phyloP scores from a whole-genome alignment of 345 rosid genomes.

The Bruguiera gymnorhiza region DNA sequence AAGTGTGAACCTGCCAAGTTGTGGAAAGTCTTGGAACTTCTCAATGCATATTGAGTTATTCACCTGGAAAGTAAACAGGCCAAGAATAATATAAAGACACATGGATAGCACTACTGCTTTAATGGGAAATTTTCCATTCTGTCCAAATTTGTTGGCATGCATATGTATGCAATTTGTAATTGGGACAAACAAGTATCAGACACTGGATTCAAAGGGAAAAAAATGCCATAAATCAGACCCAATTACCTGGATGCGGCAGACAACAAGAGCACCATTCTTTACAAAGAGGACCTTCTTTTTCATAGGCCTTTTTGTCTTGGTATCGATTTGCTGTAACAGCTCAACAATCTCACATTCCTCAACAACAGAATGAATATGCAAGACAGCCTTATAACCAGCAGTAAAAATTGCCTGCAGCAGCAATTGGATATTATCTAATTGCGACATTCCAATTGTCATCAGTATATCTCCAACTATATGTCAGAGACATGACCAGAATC shows the following conservation, averaged over 20 bases:
- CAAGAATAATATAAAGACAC: neutral
- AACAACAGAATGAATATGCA: constrained; percentile 87
- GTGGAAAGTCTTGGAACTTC: constrained; percentile 76
- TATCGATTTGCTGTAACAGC: constrained; percentile 75
- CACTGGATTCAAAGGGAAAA: neutral
- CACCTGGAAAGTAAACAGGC: constrained; percentile 39
- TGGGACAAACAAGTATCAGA: neutral
- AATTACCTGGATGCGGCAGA: constrained; percentile 80
- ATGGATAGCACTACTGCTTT: neutral
- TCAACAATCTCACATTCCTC: constrained; percentile 96
- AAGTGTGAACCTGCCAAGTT: constrained; percentile 96
- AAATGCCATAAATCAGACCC: neutral
- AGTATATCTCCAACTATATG: neutral
- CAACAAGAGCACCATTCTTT: constrained; percentile 77
- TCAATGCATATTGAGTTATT: constrained; percentile 78
- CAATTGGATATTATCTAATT: neutral
- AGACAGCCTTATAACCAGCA: constrained; percentile 91
- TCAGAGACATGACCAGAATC: neutral
- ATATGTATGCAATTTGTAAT: neutral
- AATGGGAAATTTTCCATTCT: neutral
- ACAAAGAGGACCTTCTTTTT: constrained; percentile 88
- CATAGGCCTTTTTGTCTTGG: constrained; percentile 81
- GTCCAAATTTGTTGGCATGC: neutral
- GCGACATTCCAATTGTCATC: neutral
- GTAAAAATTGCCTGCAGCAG: constrained; percentile 82